phyloP scores from a whole-genome alignment of 768 basidiomycete genomes.

The Leucosporidium yakuticum region DNA sequence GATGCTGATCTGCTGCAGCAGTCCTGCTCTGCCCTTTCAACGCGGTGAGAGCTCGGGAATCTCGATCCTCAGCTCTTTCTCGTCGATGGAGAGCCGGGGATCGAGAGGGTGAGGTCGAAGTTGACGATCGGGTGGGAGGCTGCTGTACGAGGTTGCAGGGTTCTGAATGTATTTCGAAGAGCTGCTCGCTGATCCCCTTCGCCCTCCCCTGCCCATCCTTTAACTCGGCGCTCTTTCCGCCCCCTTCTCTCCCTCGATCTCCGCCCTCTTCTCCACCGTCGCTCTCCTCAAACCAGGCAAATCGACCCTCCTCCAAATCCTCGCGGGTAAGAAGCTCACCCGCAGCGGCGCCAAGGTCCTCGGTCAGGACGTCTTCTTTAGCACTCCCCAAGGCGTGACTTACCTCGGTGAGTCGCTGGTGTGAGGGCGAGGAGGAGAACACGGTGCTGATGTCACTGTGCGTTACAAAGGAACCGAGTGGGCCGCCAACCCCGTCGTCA shows the following conservation, averaged over 20 bases:
- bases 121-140: no score
- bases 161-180: no score
- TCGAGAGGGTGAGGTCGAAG: no score
- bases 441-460: not conserved
- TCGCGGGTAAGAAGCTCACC: constrained; percentile 84
- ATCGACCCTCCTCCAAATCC: constrained; percentile 87
- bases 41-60: no score
- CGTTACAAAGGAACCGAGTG: constrained; percentile 70
- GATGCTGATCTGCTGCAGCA: not conserved
- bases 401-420: constrained; percentile 25
- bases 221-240: no score
- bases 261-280: not conserved
- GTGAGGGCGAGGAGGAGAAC: no score
- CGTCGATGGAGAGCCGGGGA: no score
- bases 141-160: no score
- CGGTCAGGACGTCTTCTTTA: constrained; percentile 79
- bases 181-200: not conserved
- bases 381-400: constrained; percentile 55
- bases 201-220: not conserved
- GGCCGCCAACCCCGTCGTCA: constrained; percentile 96
- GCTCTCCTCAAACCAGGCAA: constrained; percentile 56
- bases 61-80: no score
- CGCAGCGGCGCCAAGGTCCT: constrained; percentile 64
- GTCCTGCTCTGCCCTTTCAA: not conserved
- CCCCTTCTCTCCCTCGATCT: not conserved